phyloP scores from a whole-genome alignment of 202 grass and related monocot genomes.

The Schoenoplectus triqueter region DNA sequence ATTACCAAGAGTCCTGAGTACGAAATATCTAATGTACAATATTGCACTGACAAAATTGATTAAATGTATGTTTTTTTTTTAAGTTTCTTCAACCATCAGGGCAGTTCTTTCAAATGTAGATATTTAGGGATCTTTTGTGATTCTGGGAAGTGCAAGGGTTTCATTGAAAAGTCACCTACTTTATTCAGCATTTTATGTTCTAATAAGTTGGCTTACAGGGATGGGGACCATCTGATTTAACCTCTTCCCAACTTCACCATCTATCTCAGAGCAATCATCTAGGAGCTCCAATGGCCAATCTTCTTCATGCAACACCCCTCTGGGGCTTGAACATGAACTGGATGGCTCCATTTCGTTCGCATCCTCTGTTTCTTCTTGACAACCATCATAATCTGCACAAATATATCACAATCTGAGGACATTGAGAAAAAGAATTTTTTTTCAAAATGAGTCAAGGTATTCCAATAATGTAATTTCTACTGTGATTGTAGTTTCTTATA shows the following conservation, averaged over 20 bases:
- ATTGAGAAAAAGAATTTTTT: conserved; percentile 14
- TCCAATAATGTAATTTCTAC: conserved; percentile 35
- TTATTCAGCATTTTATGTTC: not conserved
- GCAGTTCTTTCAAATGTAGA: not conserved
- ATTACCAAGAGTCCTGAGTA: conserved; percentile 3
- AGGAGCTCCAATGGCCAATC: conserved; percentile 51
- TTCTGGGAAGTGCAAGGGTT: not conserved
- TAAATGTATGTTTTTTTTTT: too few relatives aligned
- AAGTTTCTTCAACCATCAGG: not conserved
- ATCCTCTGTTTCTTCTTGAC: conserved; percentile 43
- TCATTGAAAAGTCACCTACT: not conserved
- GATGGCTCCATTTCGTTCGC: conserved; percentile 56
- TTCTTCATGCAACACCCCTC: conserved; percentile 44
- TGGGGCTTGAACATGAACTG: conserved; percentile 71
- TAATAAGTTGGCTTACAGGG: conserved; percentile 49
- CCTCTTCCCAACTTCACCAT: conserved; percentile 71
- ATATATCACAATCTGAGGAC: not conserved
- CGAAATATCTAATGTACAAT: conserved; percentile 4
- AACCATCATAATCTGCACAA: conserved; percentile 46
- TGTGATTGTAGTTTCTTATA: conserved; percentile 51
- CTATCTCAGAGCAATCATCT: conserved; percentile 69
- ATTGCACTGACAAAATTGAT: not conserved
- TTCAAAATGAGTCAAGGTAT: conserved; percentile 8
- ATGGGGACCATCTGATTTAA: conserved; percentile 74
- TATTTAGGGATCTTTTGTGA: not conserved